Conservation (phyloP, 805 yeast genomes). For the Lipomyces mesembrius region DNA sequence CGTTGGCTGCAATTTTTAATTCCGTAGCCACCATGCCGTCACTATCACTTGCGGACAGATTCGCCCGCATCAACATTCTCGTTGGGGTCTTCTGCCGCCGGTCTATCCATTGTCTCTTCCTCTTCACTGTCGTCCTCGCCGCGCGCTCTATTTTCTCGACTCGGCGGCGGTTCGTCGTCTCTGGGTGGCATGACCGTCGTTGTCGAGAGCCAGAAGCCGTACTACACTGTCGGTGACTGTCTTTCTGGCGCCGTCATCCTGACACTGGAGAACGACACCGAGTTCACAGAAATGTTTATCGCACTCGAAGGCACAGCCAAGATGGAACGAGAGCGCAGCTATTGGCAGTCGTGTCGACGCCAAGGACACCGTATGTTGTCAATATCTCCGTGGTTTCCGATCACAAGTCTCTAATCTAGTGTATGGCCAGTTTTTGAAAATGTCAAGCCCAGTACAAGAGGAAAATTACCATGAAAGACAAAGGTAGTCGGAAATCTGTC, state of each 20-base stretch:
- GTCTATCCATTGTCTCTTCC: constrained; percentile 1
- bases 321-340: constrained; percentile 21
- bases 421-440: constrained; percentile 21
- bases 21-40: not conserved
- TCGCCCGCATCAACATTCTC: constrained; percentile 4
- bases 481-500: not conserved
- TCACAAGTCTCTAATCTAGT: not conserved
- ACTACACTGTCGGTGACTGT: constrained; percentile 28
- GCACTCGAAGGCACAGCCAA: constrained; percentile 28
- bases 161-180: constrained; percentile 1
- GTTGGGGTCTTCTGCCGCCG: not conserved
- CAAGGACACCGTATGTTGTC: constrained; percentile 20
- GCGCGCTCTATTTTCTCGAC: not conserved
- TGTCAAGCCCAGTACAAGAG: constrained; percentile 22
- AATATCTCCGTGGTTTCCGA: not conserved
- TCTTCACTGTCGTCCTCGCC: not conserved
- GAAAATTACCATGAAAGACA: constrained; percentile 16
- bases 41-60: not conserved
- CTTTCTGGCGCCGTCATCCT: constrained; percentile 26
- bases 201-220: constrained; percentile 18
- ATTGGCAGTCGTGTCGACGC: constrained; percentile 8
- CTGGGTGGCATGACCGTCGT: constrained; percentile 6
- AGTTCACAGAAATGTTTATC: constrained; percentile 15
- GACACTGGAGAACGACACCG: constrained; percentile 7
- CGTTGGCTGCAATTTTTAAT: no score